Evolutionary conservation across 768 basidiomycete species (phyloP).

Genomic region (Boletus sp.): DNA sequence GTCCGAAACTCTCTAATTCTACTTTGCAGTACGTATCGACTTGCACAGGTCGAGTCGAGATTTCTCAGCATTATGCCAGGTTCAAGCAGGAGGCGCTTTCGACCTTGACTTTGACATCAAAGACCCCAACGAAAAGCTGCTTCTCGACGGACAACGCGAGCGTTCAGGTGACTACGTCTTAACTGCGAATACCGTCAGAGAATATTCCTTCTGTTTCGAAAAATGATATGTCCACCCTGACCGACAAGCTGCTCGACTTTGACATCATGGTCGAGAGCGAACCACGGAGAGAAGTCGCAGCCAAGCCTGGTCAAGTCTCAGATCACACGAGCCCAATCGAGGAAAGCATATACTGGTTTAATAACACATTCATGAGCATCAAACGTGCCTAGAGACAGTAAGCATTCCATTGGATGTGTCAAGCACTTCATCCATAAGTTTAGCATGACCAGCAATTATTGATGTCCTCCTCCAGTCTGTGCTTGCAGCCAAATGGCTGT

Average conservation of each 20-base stretch:
- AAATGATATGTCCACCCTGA: constrained; percentile 93
- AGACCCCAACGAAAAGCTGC: constrained; percentile 82
- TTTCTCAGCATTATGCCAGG: constrained; percentile 40
- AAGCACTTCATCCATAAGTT: not conserved
- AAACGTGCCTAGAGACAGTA: constrained; percentile 94
- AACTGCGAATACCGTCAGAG: constrained; percentile 89
- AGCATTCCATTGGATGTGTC: constrained; percentile 31
- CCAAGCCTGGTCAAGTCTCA: constrained; percentile 80
- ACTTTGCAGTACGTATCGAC: constrained; percentile 76
- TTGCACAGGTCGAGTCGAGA: not conserved
- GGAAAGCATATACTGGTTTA: constrained; percentile 92
- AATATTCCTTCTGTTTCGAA: constrained; percentile 96
- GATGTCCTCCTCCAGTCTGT: no score
- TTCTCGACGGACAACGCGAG: constrained; percentile 86
- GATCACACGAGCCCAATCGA: constrained; percentile 93
- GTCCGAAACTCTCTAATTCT: constrained; percentile 57
- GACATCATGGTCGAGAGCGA: constrained; percentile 99
- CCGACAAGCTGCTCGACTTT: constrained; percentile 92
- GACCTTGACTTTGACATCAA: constrained; percentile 93
- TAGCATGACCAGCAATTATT: no score
- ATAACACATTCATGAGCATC: constrained; percentile 81
- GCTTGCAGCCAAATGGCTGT: no score
- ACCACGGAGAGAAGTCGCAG: constrained; percentile 84
- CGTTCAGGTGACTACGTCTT: constrained; percentile 97
- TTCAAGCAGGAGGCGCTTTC: constrained; percentile 96